Percentiles rank a stretch among this genome's conserved stretches.
These are phyloP conservation scores for Tetracentron sinense DNA, from an alignment of 164 flowering plant species.

Conservation along the genomic window DNA sequence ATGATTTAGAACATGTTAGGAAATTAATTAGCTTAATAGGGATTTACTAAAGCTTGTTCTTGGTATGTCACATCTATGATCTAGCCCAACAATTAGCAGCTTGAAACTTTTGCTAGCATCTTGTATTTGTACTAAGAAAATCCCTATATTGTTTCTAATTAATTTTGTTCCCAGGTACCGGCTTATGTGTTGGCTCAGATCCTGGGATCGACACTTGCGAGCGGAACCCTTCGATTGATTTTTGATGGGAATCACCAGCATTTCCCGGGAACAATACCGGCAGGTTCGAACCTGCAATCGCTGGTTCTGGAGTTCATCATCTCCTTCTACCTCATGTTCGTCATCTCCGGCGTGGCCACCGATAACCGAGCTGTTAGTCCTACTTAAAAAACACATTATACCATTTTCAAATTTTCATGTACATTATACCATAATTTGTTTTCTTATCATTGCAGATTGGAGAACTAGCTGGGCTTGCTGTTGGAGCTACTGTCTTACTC, in stretches of 20 bases:
- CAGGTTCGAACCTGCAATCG: constrained; percentile 42
- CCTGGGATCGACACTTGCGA: constrained; percentile 44
- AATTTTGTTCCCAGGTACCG: constrained; percentile 29
- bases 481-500: constrained; percentile 48
- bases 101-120: no score
- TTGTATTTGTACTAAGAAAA: no score
- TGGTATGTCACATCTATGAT: no score
- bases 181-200: constrained; percentile 37
- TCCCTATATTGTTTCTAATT: background rate
- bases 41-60: no score
- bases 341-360: constrained; percentile 57
- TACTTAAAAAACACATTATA: no score
- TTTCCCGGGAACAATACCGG: constrained; percentile 42
- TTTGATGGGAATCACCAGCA: constrained; percentile 30
- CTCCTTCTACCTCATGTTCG: constrained; percentile 63
- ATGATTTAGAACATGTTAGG: no score
- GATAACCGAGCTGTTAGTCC: constrained; percentile 48
- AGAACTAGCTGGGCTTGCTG: constrained; percentile 61
- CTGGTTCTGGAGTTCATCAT: constrained; percentile 48
- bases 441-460: constrained; percentile 69
- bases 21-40: no score
- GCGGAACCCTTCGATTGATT: constrained; percentile 36
- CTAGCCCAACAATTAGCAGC: no score
- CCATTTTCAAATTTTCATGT: no score
- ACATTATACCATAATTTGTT: no score